Evolutionary conservation across 2,329 filamentous ascomycete genomes (phyloP), one percentile per base, ranked within the genome.

Genomic region (Colletotrichum paranaense): DNA sequence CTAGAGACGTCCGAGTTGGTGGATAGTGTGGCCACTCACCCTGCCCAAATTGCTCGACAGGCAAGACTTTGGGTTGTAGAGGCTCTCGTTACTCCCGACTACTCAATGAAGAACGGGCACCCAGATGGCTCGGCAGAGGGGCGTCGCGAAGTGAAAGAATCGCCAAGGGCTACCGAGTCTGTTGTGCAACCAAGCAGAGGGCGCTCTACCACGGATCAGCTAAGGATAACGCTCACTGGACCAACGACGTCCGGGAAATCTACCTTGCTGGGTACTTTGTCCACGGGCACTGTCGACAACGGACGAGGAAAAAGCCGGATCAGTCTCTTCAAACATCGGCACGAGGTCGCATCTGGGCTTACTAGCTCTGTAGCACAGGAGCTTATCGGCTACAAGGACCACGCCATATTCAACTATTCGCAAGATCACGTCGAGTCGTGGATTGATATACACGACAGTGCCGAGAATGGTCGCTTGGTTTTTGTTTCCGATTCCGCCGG

Each of bases 361-460:
- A 99, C 97, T 1, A 98, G 95, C 80, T 98, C 96, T 6, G 93
- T 99, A 57, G 94, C 97, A 0, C 96, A 98, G 79, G 97, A 98
- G 81, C 87, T 99, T 11, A 90, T 99, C 74, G 97, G 97, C 8
- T 99, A 98, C 80, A 88, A 89, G 55, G 84, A 86, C 4, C 79
- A 79, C 30, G 79, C 79, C 11, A 87, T 97, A 52, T 87, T 97
- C 78, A 98, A 98, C 80, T 98, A 97, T 80, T 92, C 94, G 3
- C 92, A 93, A 73, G 92, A 92, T 16, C 95, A 98, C 79, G 92
- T 98, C 59, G 94, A 95, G 72, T 95, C 95, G 0, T 99, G 97
- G 97, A 92, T 94, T 66, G 96, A 98, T 80, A 97, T 98, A 65
- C 97, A 99, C 81, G 92, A 94, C 49, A 90, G 92, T 62, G 91